Evolutionary conservation across 2,329 filamentous ascomycete genomes (phyloP), one percentile per base, ranked within the genome.

Genomic region (Rhinocladiella similis): DNA sequence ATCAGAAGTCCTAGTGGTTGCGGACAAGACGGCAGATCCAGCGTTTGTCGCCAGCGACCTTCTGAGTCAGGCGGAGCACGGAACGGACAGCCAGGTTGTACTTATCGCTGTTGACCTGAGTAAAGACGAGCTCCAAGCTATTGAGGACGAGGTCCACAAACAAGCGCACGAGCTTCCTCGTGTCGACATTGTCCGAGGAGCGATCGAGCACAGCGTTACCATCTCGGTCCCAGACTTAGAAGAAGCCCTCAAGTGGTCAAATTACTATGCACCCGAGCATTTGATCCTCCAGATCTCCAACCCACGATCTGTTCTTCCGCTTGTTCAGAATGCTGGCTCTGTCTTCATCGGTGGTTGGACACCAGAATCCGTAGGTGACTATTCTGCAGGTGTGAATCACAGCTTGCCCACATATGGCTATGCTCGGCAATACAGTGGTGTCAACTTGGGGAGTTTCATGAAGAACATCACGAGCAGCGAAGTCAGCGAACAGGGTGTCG

Each of bases 401-500:
- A 95, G 90, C 56, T 78, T 99, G 63, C 94, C 94, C 50, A 99
- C 94, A 0, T 99, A 97, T 70, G 94, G 94, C 39, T 99, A 96
- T 68, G 94, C 94, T 47, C 96, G 96, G 77, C 94, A 99, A 74
- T 99, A 99, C 78, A 97, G 91, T 5, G 94, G 94, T 50, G 94
- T 99, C 69, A 99, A 96, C 73, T 83, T 99, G 5, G 91, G 85
- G 29, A 97, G 93, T 2, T 99, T 97, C 75, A 83, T 96, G 72
- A 99, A 99, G 79, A 91, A 97, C 79, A 97, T 99, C 69, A 99
- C 94, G 36, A 94, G 90, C 76, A 91, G 91, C 0, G 90, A 96
- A 72, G 81, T 99, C 60, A 96, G 91, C 1, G 84, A 86, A 16
- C 83, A 96, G 67, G 94, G 94, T 19, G 78, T 99, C 60, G 82